Evolutionary conservation across 164 flowering plant species (phyloP), one percentile per base, ranked within the genome.

Genomic region (Magnolia officinalis): DNA sequence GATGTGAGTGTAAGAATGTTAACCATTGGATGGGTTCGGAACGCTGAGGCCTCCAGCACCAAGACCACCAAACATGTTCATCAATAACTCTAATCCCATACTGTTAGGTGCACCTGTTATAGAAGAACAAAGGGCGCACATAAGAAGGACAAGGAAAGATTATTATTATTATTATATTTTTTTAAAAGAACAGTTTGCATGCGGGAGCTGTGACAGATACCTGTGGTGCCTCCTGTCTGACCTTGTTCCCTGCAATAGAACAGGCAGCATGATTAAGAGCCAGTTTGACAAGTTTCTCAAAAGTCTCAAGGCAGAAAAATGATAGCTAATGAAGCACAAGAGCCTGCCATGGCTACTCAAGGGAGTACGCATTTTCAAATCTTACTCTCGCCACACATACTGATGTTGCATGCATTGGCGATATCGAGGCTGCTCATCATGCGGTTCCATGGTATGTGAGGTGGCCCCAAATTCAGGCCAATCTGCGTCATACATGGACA

Each of bases 61-160:
- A 55, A 87, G 90, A 10, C 91, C 90, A 52, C 90, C 88, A 63
- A 90, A 85, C 89, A 90, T 85, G 81, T 85, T 88, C 93, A 90
- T 85, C 86, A 90, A 78, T 78, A 80, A 70, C 50, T 90, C 89
- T 77, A 90, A 63, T 8, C 88, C 89, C 80, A 70, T 45, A 63
- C 79, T 83, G 68, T 84, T 82, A 0, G 81, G 78, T 21, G 86
- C 49, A 75, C 85, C 89, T 82, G 83, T 63, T 20, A 63, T 16
- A 55, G 24, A 2, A 55, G 8, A 63, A 63, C 7, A 23, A 21
- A 29, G 50, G 63, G 61, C 1, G 10, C 18, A 37, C 45, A 37
- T 37, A 37, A 37, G 45, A 37, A 37, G 45, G 45, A 37, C 0
- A 3, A 10, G 8, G 18, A 55, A 10, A 11, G 13, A 55, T 55